Evolutionary conservation across 345 rosid genomes (phyloP), one percentile per base, ranked within the genome.

Genomic region (Noccaea caerulescens): DNA sequence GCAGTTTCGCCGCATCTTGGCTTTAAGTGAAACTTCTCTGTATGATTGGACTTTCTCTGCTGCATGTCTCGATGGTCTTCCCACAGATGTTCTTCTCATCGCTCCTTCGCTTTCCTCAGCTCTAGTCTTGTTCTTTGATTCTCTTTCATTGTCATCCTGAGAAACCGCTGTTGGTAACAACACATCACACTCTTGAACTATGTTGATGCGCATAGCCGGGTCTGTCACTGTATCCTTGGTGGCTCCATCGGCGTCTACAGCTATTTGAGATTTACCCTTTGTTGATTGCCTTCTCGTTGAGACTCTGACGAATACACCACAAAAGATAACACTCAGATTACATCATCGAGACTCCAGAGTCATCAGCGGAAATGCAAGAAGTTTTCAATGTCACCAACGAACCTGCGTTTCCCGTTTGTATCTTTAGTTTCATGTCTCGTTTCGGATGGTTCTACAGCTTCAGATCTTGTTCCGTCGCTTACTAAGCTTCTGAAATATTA

Each of bases 1-100:
- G 37, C 51, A 55, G 39, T 53, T 1, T 70, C 88, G 78, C 16
- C 97, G 86, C 91, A 91, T 83, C 83, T 91, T 91, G 54, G 77
- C 80, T 44, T 83, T 86, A 34, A 86, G 61, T 13, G 91, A 83
- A 56, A 82, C 79, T 88, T 90, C 94, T 84, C 78, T 90, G 85
- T 88, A 90, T 43, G 96, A 84, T 13, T 88, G 90, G 58, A 90
- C 77, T 80, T 85, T 90, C 61, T 73, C 88, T 32, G 71, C 83
- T 23, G 88, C 93, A 77, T 62, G 82, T 18, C 93, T 84, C 38
- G 58, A 77, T 23, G 90, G 96, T 79, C 90, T 82, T 69, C 87
- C 89, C 0, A 76, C 39, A 50, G 89, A 85, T 72, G 68, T 50
- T 78, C 84, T 80, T 55, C 72, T 67, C 56, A 20, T 6, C 47